Percentiles rank a stretch among this genome's conserved stretches.
Conservation (phyloP, 441 rosid species). For the Syzygium malaccense region DNA sequence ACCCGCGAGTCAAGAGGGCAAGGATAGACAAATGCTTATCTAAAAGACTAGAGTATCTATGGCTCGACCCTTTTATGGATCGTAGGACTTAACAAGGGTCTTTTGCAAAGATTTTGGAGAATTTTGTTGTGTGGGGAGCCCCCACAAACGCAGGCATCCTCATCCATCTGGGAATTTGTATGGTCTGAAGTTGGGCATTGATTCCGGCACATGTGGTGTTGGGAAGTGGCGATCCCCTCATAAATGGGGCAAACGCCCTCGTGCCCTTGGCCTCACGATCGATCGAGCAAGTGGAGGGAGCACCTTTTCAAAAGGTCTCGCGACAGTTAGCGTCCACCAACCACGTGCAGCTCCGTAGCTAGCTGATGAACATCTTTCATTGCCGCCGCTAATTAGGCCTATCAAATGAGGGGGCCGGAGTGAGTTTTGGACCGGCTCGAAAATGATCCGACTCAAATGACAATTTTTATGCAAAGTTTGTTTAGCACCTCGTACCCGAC, state of each 20-base stretch:
- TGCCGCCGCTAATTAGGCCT: background rate
- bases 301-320: background rate
- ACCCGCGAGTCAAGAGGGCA: background rate
- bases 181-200: background rate
- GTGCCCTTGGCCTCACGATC: background rate
- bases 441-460: background rate
- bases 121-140: background rate
- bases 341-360: background rate
- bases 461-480: rapidly evolving
- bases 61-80: background rate
- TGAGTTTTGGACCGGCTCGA: background rate
- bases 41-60: background rate
- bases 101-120: background rate
- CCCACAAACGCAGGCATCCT: background rate
- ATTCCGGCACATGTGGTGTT: background rate
- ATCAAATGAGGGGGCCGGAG: background rate
- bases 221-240: background rate
- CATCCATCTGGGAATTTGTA: background rate
- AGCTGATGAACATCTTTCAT: background rate
- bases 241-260: too few species aligned
- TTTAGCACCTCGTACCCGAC: rapidly evolving
- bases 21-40: background rate
- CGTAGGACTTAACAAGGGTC: background rate
- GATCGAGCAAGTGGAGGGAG: background rate
- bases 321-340: background rate